phyloP scores from a whole-genome alignment of 169 alveolate species.

The Eimeria praecox region DNA sequence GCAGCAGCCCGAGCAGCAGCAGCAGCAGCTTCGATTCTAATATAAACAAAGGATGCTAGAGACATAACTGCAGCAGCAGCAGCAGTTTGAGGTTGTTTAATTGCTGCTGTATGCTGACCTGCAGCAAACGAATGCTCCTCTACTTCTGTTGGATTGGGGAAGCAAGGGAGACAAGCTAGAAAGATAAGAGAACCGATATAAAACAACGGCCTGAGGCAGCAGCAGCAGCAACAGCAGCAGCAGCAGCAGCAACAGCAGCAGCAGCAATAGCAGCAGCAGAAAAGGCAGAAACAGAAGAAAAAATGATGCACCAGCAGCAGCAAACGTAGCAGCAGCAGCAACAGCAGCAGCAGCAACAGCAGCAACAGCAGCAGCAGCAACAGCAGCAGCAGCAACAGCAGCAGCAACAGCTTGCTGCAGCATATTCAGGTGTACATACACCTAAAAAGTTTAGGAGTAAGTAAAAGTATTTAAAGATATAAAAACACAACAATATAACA shows the following conservation, averaged over 20 bases:
- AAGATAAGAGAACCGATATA: background rate
- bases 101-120: constrained; percentile 33
- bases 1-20: constrained; percentile 30
- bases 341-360: background rate
- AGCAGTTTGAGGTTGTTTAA: background rate
- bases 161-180: background rate
- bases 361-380: background rate
- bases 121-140: constrained; percentile 42
- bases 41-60: background rate
- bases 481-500: background rate
- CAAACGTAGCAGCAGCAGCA: background rate
- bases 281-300: background rate
- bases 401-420: background rate
- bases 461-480: background rate
- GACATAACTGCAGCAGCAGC: constrained; percentile 12
- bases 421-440: background rate
- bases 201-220: constrained; percentile 34
- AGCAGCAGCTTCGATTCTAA: constrained; percentile 23
- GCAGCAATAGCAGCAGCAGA: too few species aligned
- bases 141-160: constrained; percentile 12
- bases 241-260: background rate
- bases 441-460: background rate
- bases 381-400: background rate
- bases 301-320: too few species aligned
- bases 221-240: background rate